Evolutionary conservation across 2,329 filamentous ascomycete species (phyloP).

Genomic region (Fusarium avenaceum): DNA sequence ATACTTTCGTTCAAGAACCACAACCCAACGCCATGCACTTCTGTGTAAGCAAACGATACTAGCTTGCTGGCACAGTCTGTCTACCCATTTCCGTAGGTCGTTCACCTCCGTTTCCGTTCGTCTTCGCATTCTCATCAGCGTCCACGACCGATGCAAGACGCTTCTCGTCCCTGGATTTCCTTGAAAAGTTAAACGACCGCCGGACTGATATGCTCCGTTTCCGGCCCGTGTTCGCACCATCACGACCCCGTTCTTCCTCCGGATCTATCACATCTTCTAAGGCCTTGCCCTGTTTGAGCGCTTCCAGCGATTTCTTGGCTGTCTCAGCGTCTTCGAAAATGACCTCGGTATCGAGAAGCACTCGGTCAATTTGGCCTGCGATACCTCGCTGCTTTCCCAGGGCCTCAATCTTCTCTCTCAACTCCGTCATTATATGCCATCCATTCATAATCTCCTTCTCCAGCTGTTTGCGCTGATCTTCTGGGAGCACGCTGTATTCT

Average conservation of each 20-base stretch:
- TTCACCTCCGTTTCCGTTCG: conserved; percentile 2
- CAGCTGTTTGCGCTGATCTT: conserved; percentile 49
- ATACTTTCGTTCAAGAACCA: conserved; percentile 26
- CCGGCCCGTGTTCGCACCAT: conserved; percentile 11
- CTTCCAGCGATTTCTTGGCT: conserved; percentile 61
- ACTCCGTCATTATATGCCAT: conserved; percentile 53
- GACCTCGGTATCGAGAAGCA: conserved; percentile 47
- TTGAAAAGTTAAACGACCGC: conserved; percentile 36
- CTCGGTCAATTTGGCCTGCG: conserved; percentile 53
- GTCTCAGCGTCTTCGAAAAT: conserved; percentile 65
- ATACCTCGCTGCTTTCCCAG: conserved; percentile 56
- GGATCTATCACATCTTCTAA: conserved; percentile 47
- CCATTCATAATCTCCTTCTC: conserved; percentile 50
- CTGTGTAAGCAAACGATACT: conserved; percentile 14
- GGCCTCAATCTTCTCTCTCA: conserved; percentile 48
- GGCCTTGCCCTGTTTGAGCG: conserved; percentile 60
- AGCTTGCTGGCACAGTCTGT: conserved; percentile 25
- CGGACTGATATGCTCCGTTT: conserved; percentile 40
- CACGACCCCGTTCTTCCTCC: conserved; percentile 30
- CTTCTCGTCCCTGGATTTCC: conserved; percentile 31
- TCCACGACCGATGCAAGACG: conserved; percentile 22
- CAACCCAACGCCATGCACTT: conserved; percentile 33
- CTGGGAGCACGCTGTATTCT: conserved; percentile 56
- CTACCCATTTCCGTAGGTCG: conserved; percentile 12
- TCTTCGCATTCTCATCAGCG: conserved; percentile 4